Conservation (phyloP, 768 basidiomycete genomes). For the Cystoderma amianthinum region DNA sequence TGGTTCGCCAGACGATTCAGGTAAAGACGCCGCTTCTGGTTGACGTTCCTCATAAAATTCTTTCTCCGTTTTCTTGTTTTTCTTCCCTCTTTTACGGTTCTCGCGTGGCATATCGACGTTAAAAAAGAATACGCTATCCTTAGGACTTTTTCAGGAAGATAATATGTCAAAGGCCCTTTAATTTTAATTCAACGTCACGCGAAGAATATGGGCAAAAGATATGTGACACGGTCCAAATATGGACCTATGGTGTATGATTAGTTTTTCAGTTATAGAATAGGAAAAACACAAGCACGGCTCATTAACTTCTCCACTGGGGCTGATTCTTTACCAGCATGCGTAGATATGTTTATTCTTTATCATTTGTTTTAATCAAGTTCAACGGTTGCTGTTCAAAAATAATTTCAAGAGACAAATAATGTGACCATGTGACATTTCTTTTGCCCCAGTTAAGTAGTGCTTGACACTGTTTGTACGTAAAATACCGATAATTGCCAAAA, state of each 20-base stretch:
- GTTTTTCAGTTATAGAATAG: background rate
- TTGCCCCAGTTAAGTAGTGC: too few species aligned
- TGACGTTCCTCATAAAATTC: constrained; percentile 9
- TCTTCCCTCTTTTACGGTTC: constrained; percentile 71
- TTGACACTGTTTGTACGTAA: too few species aligned
- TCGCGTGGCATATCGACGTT: constrained; percentile 58
- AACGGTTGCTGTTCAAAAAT: too few species aligned
- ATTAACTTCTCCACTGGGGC: too few species aligned
- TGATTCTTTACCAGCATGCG: too few species aligned
- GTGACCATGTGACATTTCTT: too few species aligned
- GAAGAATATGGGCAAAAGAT: background rate
- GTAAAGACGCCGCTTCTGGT: constrained; percentile 9
- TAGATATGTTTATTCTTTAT: too few species aligned
- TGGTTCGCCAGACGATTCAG: constrained; percentile 33
- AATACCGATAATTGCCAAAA: too few species aligned
- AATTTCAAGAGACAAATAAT: too few species aligned
- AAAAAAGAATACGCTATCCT: background rate
- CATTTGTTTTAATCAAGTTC: too few species aligned
- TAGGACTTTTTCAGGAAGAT: background rate
- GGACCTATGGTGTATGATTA: background rate
- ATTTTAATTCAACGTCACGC: background rate
- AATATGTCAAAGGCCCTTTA: background rate
- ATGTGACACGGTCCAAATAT: background rate
- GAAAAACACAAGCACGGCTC: too few species aligned
- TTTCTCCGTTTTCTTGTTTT: constrained; percentile 48